phyloP scores from a whole-genome alignment of 163 green algal genomes.

The Scenedesmus sp. region DNA sequence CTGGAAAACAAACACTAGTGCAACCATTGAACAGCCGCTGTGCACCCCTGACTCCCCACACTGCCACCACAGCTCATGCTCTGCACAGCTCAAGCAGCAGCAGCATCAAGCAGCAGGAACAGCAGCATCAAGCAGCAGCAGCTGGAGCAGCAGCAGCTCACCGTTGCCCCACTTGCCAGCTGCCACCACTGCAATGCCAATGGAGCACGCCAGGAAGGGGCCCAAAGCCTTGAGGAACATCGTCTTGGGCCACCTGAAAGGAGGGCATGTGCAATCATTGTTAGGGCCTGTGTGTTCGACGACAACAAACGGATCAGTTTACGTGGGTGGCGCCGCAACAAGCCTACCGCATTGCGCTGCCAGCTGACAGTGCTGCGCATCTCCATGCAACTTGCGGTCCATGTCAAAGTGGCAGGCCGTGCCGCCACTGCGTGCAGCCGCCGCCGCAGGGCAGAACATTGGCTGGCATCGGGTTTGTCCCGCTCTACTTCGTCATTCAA shows the following conservation, averaged over 20 bases:
- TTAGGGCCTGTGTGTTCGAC: too few relatives aligned
- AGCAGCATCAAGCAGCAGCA: too few relatives aligned
- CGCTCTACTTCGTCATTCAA: too few relatives aligned
- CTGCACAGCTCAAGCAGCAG: too few relatives aligned
- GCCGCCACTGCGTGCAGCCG: too few relatives aligned
- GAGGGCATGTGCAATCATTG: neutral
- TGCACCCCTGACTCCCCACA: too few relatives aligned
- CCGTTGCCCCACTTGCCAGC: neutral
- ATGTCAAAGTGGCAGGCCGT: neutral
- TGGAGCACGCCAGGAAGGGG: constrained; percentile 73
- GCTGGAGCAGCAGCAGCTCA: neutral
- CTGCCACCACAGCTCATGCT: too few relatives aligned
- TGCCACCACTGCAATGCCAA: constrained; percentile 57
- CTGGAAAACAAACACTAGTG: too few relatives aligned
- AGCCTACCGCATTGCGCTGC: neutral
- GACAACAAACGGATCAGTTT: too few relatives aligned
- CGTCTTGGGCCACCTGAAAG: constrained; percentile 41
- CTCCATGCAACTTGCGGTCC: neutral
- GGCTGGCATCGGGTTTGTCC: too few relatives aligned
- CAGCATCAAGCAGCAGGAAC: neutral
- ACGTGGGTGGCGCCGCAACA: neutral
- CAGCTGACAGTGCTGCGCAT: neutral
- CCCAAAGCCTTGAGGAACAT: constrained; percentile 71
- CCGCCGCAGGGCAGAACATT: too few relatives aligned
- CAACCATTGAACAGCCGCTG: too few relatives aligned